Evolutionary conservation across 305 asterid species (phyloP), one percentile per base, ranked within the genome.

Genomic region (Withania somnifera): DNA sequence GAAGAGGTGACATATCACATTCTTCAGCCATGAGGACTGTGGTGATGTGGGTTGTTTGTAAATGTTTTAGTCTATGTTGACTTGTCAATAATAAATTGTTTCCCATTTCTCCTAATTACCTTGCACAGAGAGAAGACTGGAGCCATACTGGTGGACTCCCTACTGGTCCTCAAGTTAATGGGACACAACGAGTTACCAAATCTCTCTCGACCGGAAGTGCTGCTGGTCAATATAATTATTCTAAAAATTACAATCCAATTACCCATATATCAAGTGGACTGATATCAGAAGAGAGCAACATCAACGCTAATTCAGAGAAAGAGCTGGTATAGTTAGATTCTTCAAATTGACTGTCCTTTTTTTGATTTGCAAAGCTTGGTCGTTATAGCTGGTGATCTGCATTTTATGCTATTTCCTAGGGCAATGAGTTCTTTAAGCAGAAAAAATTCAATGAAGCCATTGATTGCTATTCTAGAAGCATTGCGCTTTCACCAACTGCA

Each of bases 391-490:
- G 73, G 54, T 73, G 30, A 75, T 84, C 54, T 68, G 76, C 38
- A 15, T 53, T 87, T 38, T 77, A 38, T 83, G 32, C 84, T 38
- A 20, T 76, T 79, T 58, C 61, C 79, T 81, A 96, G 99, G 99
- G 98, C 40, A 96, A 96, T 78, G 98, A 96, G 67, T 88, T 79
- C 87, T 96, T 93, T 84, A 96, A 96, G 89, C 88, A 91, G 89
- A 94, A 93, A 90, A 94, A 91, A 77, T 96, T 89, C 87, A 90
- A 87, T 88, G 98, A 94, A 71, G 98, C 99, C 76, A 88, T 96
- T 89, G 97, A 94, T 79, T 94, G 98, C 88, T 96, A 94, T 89
- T 94, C 99, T 78, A 91, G 98, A 83, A 94, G 99, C 92, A 93
- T 96, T 81, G 99, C 97, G 42, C 89, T 96, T 76, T 92, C 93